phyloP scores from a whole-genome alignment of 148 eudicot species.

The Camellia japonica region DNA sequence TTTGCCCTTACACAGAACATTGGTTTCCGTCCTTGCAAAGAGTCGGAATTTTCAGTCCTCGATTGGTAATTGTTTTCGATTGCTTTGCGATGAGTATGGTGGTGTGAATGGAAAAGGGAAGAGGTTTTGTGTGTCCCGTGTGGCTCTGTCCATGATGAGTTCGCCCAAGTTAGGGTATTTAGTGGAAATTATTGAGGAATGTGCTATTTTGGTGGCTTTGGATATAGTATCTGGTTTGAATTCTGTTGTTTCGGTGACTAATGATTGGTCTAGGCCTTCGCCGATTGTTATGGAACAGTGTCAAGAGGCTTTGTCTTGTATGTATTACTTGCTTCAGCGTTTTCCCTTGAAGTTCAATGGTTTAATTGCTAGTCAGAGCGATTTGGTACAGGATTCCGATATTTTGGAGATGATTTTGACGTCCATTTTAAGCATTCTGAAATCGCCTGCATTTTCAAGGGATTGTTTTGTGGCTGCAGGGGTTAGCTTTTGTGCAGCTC shows the following conservation, averaged over 20 bases:
- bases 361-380: slow-evolving; percentile 8
- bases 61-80: slow-evolving; percentile 52
- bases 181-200: slow-evolving; percentile 67
- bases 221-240: slow-evolving; percentile 62
- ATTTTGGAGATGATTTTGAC: slow-evolving; percentile 46
- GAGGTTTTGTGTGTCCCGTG: slow-evolving; percentile 82
- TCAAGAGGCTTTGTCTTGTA: slow-evolving; percentile 85
- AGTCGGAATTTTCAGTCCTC: slow-evolving; percentile 33
- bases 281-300: slow-evolving; percentile 95
- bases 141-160: slow-evolving; percentile 84
- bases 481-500: slow-evolving; percentile 83
- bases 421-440: slow-evolving; percentile 55
- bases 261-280: slow-evolving; percentile 61
- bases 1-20: slow-evolving; percentile 60
- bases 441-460: slow-evolving; percentile 71
- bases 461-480: slow-evolving; percentile 97
- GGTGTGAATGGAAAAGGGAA: slow-evolving; percentile 43
- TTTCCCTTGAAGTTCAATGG: slow-evolving; percentile 55
- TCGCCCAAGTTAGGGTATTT: slow-evolving; percentile 83
- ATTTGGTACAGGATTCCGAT: slow-evolving; percentile 13
- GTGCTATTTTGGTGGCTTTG: slow-evolving; percentile 63
- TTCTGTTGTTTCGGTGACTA: slow-evolving; percentile 52
- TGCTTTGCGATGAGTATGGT: slow-evolving; percentile 69
- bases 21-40: slow-evolving; percentile 63
- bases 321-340: slow-evolving; percentile 88